A percentile compares a stretch with the other conserved stretches of the same genome.
Evolutionary conservation across 331 rosid species (phyloP).

Genomic region (Rhamnella rubrinervis): DNA sequence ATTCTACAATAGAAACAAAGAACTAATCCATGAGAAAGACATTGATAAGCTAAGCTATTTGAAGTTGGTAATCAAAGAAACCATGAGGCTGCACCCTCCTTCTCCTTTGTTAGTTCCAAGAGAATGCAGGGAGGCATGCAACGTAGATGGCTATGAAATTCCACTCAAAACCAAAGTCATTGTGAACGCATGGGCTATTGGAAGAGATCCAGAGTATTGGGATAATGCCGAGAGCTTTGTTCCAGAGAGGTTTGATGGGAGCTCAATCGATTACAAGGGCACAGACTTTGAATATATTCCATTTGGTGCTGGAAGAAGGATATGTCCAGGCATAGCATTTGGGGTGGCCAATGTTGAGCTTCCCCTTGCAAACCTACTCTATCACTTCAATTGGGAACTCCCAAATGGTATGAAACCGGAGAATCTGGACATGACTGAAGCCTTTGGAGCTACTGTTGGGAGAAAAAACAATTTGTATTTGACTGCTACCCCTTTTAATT

Average conservation of each 20-base stretch:
- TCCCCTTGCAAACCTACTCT: not conserved
- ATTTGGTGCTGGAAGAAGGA: constrained; percentile 12
- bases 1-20: not conserved
- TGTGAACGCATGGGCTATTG: constrained; percentile 10
- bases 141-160: not conserved
- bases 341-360: not conserved
- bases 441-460: not conserved
- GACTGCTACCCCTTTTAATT: not conserved
- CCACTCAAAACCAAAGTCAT: not conserved
- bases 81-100: not conserved
- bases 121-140: constrained; percentile 2
- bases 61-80: not conserved
- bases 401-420: not conserved
- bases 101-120: not conserved
- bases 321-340: not conserved
- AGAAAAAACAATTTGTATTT: not conserved
- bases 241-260: constrained; percentile 3
- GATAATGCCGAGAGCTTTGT: not conserved
- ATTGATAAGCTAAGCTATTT: not conserved
- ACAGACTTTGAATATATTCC: not conserved
- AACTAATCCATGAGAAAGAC: not conserved
- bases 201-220: constrained; percentile 13
- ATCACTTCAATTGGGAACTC: constrained; percentile 4
- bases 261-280: not conserved
- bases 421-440: constrained; percentile 7